Evolutionary conservation across 208 protist species (phyloP).

Genomic region (Acanthamoeba quina): DNA sequence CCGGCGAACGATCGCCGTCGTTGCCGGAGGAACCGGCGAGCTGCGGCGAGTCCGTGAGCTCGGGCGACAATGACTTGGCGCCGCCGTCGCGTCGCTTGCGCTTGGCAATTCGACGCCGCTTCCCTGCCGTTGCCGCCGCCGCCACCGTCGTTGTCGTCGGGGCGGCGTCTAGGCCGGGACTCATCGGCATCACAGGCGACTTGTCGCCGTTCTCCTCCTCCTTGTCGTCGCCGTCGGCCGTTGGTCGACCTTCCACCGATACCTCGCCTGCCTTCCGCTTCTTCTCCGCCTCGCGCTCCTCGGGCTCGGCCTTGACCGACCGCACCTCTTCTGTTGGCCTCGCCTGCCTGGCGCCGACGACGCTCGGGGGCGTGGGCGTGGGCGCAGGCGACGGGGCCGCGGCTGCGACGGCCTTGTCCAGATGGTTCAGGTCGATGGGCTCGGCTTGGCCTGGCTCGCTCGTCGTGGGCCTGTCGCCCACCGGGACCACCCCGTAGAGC

Average conservation of each 20-base stretch:
- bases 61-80: not conserved
- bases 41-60: not conserved
- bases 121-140: not conserved
- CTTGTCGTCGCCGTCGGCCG: not conserved
- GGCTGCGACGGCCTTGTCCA: not conserved
- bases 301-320: not conserved
- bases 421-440: not conserved
- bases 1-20: not conserved
- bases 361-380: not conserved
- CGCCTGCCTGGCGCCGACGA: not conserved
- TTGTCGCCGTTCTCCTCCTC: not conserved
- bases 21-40: not conserved
- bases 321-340: not conserved
- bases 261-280: not conserved
- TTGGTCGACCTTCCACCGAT: not conserved
- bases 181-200: too few species aligned
- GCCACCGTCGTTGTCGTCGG: too few species aligned
- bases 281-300: not conserved
- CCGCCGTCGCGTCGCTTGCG: not conserved
- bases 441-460: not conserved
- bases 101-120: conserved; percentile 17
- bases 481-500: not conserved
- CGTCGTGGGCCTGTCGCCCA: conserved; percentile 10
- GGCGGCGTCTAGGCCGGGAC: too few species aligned
- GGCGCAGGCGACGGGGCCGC: not conserved